These are phyloP conservation scores for Cafeteria roenbergensis DNA, from an alignment of 108 stramenopile species.

Conservation along the genomic window DNA sequence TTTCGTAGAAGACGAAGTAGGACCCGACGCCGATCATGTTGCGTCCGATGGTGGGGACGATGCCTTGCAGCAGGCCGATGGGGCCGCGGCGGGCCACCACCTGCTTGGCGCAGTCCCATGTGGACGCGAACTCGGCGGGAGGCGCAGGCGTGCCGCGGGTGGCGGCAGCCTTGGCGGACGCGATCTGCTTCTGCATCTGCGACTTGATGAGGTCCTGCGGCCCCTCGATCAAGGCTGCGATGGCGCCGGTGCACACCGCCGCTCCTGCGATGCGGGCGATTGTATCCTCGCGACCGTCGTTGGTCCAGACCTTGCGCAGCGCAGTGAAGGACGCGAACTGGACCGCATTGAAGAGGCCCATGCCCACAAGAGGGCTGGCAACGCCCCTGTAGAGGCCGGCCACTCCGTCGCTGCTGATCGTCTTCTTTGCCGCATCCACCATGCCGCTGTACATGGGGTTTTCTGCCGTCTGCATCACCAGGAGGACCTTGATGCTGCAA, in stretches of 20 bases:
- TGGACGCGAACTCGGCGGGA: background rate
- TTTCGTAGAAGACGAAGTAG: background rate
- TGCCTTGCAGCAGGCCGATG: background rate
- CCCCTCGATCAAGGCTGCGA: background rate
- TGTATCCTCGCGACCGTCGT: background rate
- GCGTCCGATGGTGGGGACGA: background rate
- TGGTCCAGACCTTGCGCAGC: background rate
- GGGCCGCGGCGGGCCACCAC: background rate
- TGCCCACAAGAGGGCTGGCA: background rate
- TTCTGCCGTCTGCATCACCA: background rate
- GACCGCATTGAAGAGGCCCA: background rate
- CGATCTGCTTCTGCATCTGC: background rate
- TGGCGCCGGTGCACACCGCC: background rate
- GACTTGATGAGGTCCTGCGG: background rate
- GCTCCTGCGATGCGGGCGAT: background rate
- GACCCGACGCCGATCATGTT: background rate
- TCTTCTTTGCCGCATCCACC: background rate
- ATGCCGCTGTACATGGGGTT: background rate
- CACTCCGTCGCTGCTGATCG: background rate
- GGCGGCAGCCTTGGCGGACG: background rate
- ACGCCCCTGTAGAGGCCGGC: background rate
- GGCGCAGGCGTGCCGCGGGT: no score
- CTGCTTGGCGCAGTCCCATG: background rate
- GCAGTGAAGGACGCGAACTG: background rate
- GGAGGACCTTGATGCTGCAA: background rate